These are phyloP conservation scores for Cyberlindnera euphorbiae DNA, from an alignment of 805 yeast species.

Conservation along the genomic window DNA sequence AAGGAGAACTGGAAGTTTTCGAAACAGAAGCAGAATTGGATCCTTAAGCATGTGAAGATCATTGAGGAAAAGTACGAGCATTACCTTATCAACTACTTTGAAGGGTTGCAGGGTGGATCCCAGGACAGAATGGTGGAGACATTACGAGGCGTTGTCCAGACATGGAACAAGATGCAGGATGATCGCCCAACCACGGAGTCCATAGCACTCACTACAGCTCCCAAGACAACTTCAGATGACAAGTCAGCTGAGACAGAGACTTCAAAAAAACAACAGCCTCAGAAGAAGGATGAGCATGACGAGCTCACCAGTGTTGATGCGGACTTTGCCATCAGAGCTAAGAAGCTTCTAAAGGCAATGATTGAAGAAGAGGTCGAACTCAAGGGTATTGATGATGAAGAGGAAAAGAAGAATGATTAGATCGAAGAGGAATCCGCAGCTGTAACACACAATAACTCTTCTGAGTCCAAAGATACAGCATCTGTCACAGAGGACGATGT, in stretches of 20 bases:
- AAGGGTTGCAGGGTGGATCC: conserved; percentile 68
- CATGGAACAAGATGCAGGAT: conserved; percentile 47
- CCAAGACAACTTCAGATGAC: too few species aligned
- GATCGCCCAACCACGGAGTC: too few species aligned
- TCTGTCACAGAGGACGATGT: too few species aligned
- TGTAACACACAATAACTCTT: too few species aligned
- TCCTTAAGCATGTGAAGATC: conserved; percentile 52
- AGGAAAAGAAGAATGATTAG: conserved; percentile 10
- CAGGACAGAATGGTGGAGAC: conserved; percentile 50
- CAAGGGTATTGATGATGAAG: conserved; percentile 22
- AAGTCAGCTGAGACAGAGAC: too few species aligned
- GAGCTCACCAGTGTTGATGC: conserved; percentile 25
- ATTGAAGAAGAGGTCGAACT: conserved; percentile 14
- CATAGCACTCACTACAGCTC: too few species aligned
- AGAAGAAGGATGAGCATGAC: conserved; percentile 13
- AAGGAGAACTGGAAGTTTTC: conserved; percentile 73
- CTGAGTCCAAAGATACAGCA: too few species aligned
- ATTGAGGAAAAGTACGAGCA: conserved; percentile 51
- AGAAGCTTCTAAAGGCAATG: conserved; percentile 19
- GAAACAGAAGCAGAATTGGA: conserved; percentile 85
- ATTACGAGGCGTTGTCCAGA: conserved; percentile 39
- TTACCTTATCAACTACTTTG: conserved; percentile 47
- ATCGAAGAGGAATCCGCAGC: too few species aligned
- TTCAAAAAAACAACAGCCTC: conserved; percentile 6
- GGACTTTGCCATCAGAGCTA: conserved; percentile 25